Percentiles rank a stretch among this genome's conserved stretches.
phyloP scores from a whole-genome alignment of 352 stramenopile genomes.

The Pythium graminicola region DNA sequence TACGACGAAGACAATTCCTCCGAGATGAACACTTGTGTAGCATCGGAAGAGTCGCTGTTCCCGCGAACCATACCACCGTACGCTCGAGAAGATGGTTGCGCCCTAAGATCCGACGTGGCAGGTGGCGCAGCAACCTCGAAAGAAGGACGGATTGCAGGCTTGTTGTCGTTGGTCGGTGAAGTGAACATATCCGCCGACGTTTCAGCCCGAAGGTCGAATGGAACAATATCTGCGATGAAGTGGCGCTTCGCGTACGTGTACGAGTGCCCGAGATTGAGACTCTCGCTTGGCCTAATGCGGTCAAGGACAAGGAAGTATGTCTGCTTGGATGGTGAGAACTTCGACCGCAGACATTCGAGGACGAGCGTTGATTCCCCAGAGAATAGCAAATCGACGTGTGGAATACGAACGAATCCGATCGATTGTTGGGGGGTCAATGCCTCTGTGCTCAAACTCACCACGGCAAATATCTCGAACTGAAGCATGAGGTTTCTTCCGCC shows the following conservation, averaged over 20 bases:
- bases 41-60: slow-evolving; percentile 38
- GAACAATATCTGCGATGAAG: slow-evolving; percentile 68
- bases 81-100: slow-evolving; percentile 23
- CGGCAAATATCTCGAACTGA: slow-evolving; percentile 74
- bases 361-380: slow-evolving; percentile 70
- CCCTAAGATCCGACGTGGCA: not conserved
- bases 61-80: slow-evolving; percentile 63
- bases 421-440: slow-evolving; percentile 49
- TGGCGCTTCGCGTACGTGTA: slow-evolving; percentile 77
- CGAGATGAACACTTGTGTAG: slow-evolving; percentile 69
- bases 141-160: slow-evolving; percentile 15
- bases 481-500: slow-evolving; percentile 46
- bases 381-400: slow-evolving; percentile 62
- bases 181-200: slow-evolving; percentile 22
- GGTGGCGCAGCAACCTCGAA: slow-evolving; percentile 15
- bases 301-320: slow-evolving; percentile 74
- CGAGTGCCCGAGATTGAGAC: slow-evolving; percentile 62
- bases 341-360: slow-evolving; percentile 47
- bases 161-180: not conserved
- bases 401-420: slow-evolving; percentile 70
- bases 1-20: slow-evolving; percentile 79
- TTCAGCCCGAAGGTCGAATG: slow-evolving; percentile 42
- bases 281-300: slow-evolving; percentile 55
- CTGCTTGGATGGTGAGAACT: slow-evolving; percentile 36
- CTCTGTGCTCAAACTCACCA: slow-evolving; percentile 55